These are phyloP conservation scores for Massarina eburnea DNA, from an alignment of 2,329 filamentous ascomycete genomes.

Conservation along the genomic window DNA sequence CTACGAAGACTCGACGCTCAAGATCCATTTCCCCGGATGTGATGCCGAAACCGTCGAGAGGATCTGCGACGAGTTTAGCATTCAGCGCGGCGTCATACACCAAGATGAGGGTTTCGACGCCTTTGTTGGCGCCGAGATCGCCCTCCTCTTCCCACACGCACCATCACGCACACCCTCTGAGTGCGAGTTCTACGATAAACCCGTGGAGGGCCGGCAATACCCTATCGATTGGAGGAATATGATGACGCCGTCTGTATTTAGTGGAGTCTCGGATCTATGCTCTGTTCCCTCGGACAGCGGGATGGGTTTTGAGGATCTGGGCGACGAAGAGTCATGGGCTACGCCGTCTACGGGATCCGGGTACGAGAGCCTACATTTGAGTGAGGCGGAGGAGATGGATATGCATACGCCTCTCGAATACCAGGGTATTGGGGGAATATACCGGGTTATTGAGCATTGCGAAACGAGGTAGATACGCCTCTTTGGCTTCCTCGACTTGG, in stretches of 20 bases:
- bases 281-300: slow-evolving; percentile 42
- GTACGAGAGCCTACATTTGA: slow-evolving; percentile 61
- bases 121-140: slow-evolving; percentile 68
- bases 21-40: slow-evolving; percentile 88
- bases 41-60: slow-evolving; percentile 79
- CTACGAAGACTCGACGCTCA: slow-evolving; percentile 68
- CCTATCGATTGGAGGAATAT: slow-evolving; percentile 59
- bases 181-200: slow-evolving; percentile 49
- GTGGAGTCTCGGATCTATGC: slow-evolving; percentile 39
- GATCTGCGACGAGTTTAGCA: slow-evolving; percentile 83
- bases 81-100: slow-evolving; percentile 74
- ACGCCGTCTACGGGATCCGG: slow-evolving; percentile 51
- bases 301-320: slow-evolving; percentile 46
- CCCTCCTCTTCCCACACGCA: slow-evolving; percentile 84
- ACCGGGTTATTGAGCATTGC: slow-evolving; percentile 66
- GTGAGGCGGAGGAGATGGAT: slow-evolving; percentile 48
- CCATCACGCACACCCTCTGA: slow-evolving; percentile 59
- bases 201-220: slow-evolving; percentile 37
- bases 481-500: slow-evolving; percentile 21
- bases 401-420: slow-evolving; percentile 55
- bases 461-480: slow-evolving; percentile 45
- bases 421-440: slow-evolving; percentile 66
- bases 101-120: slow-evolving; percentile 77
- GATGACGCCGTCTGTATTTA: slow-evolving; percentile 50
- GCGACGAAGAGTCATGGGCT: slow-evolving; percentile 55